Evolutionary conservation across 495 filamentous ascomycete species (phyloP).

Genomic region (Aspergillus diversus): DNA sequence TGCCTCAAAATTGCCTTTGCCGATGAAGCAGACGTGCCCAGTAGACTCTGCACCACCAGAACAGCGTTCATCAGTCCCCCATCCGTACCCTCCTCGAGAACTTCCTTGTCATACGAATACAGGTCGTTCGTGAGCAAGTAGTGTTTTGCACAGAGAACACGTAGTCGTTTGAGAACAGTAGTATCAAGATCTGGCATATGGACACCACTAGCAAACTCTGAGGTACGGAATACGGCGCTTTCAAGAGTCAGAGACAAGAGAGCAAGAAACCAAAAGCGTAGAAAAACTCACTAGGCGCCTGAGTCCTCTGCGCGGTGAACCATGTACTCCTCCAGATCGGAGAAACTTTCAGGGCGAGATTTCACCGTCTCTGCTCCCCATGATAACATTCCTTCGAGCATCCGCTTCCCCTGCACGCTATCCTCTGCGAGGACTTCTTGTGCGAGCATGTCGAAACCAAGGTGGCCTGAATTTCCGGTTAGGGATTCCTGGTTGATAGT

Average conservation of each 20-base stretch:
- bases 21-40: background rate
- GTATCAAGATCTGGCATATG: background rate
- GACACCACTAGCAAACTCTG: conserved; percentile 15
- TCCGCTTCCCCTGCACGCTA: conserved; percentile 7
- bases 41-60: conserved; percentile 11
- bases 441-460: conserved; percentile 8
- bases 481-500: background rate
- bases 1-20: conserved; percentile 11
- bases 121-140: conserved; percentile 24
- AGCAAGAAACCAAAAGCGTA: background rate
- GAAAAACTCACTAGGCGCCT: conserved; percentile 13
- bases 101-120: conserved; percentile 27
- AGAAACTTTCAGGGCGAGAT: background rate
- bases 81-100: background rate
- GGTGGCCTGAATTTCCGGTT: background rate
- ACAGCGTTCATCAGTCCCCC: conserved; percentile 22
- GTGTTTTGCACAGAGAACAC: conserved; percentile 20
- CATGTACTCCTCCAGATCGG: conserved; percentile 18
- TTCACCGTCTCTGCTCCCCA: conserved; percentile 10
- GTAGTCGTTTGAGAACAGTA: background rate
- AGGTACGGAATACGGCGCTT: conserved; percentile 17
- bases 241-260: background rate
- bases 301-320: conserved; percentile 12
- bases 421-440: conserved; percentile 17
- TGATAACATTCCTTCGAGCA: conserved; percentile 11